Percentiles rank a stretch among this genome's conserved stretches.
phyloP scores from a whole-genome alignment of 352 stramenopile species.

The Pythium periplocum region DNA sequence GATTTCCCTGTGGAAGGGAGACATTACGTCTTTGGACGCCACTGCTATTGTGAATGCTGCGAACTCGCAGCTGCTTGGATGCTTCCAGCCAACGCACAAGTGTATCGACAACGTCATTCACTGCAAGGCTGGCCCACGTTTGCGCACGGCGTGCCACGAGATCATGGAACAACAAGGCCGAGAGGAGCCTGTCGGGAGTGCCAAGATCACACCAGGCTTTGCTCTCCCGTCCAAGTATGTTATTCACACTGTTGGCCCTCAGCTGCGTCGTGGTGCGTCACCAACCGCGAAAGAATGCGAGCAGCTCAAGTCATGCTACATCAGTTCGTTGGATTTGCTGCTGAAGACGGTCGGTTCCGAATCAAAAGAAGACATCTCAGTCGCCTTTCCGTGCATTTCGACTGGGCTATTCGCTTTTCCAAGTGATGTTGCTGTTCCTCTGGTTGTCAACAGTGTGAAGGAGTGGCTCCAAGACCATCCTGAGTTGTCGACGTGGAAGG shows the following conservation, averaged over 20 bases:
- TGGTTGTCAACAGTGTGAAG: slow-evolving; percentile 41
- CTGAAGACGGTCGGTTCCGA: slow-evolving; percentile 21
- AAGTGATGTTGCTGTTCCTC: slow-evolving; percentile 34
- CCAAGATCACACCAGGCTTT: slow-evolving; percentile 59
- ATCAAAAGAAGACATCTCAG: slow-evolving; percentile 12
- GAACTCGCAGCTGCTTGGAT: slow-evolving; percentile 58
- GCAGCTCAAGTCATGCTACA: slow-evolving; percentile 46
- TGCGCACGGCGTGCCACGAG: slow-evolving; percentile 46
- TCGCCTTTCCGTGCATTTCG: slow-evolving; percentile 67
- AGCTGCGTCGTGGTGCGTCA: slow-evolving; percentile 26
- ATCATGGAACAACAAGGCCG: slow-evolving; percentile 35
- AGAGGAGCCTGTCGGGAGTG: slow-evolving; percentile 31
- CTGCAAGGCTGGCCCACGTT: slow-evolving; percentile 42
- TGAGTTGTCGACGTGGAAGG: slow-evolving; percentile 28
- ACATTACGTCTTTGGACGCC: slow-evolving; percentile 55
- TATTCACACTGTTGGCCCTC: slow-evolving; percentile 57
- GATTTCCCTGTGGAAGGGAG: slow-evolving; percentile 54
- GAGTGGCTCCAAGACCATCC: slow-evolving; percentile 37
- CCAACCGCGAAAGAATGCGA: slow-evolving; percentile 21
- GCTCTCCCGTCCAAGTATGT: slow-evolving; percentile 42
- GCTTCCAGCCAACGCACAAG: slow-evolving; percentile 60
- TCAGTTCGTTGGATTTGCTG: slow-evolving; percentile 36
- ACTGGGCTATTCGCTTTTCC: slow-evolving; percentile 68
- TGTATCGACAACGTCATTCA: slow-evolving; percentile 81
- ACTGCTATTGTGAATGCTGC: slow-evolving; percentile 69